phyloP scores from a whole-genome alignment of 2,329 filamentous ascomycete species.

The Dactylellina parvicollis region DNA sequence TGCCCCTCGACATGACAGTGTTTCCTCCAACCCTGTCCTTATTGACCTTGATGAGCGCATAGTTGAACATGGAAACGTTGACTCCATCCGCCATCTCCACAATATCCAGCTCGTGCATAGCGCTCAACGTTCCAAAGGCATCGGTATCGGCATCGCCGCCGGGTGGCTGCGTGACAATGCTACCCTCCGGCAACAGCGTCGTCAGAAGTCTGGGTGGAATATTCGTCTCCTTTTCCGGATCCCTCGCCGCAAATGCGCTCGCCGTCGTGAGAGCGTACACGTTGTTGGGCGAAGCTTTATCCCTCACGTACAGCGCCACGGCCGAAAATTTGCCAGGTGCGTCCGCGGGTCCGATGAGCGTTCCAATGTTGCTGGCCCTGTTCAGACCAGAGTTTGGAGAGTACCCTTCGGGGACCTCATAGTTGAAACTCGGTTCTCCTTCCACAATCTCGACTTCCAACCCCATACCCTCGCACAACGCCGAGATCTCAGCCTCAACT shows the following conservation, averaged over 20 bases:
- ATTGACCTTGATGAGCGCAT: conserved; percentile 43
- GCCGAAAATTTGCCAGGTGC: conserved; percentile 33
- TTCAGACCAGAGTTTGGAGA: not conserved
- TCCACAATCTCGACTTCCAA: conserved; percentile 39
- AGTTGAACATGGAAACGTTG: conserved; percentile 25
- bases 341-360: conserved; percentile 41
- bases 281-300: conserved; percentile 7
- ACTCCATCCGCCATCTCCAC: conserved; percentile 11
- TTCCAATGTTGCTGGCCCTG: conserved; percentile 31
- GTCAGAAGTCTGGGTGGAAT: conserved; percentile 38
- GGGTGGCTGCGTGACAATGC: conserved; percentile 31
- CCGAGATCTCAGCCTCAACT: conserved; percentile 11
- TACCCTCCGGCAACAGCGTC: conserved; percentile 36
- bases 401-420: conserved; percentile 31
- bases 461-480: conserved; percentile 31
- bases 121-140: conserved; percentile 36
- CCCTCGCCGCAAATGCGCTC: conserved; percentile 31
- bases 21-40: conserved; percentile 30
- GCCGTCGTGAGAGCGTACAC: conserved; percentile 43
- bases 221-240: conserved; percentile 39
- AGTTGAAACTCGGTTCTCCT: conserved; percentile 46
- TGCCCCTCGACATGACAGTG: conserved; percentile 12
- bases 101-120: conserved; percentile 42
- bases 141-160: conserved; percentile 8
- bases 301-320: conserved; percentile 32